Base-by-base conservation (phyloP, 2,329 filamentous ascomycete genomes). In the Metarhizium anisopliae region DNA sequence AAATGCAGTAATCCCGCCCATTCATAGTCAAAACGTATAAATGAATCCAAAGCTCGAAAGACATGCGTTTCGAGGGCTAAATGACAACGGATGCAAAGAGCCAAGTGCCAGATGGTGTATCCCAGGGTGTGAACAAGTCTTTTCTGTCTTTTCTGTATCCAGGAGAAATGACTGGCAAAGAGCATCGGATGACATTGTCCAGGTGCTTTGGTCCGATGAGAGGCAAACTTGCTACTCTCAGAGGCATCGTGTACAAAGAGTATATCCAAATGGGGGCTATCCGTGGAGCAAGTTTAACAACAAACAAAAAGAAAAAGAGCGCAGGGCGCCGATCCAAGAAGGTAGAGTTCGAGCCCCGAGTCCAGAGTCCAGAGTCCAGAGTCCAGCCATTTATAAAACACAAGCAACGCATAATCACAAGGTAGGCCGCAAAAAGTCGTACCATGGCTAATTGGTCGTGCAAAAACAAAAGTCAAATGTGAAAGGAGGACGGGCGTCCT, bases 171-270 rank as follows among this genome's bases (percentile, higher is more conserved):
- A 62, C 45, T 58, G 55, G 42, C 55, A 54, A 32, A 59, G 55
- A 54, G 58, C 56, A 63, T 59, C 61, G 59, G 61, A 56, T 47
- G 61, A 60, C 60, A 66, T 62, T 59, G 63, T 67, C 63, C 66
- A 61, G 47, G 32, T 20, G 57, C 56, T 55, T 61, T 58, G 50
- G 59, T 59, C 62, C 59, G 53, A 51, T 36, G 57, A 63, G 60
- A 61, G 64, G 65, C 66, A 66, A 63, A 64, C 62, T 66, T 68
- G 63, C 65, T 64, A 60, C 59, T 64, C 60, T 42, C 55, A 59
- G 57, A 56, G 59, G 61, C 55, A 63, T 56, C 59, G 60, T 62
- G 61, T 62, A 60, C 56, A 58, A 58, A 61, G 59, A 62, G 55
- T 61, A 61, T 62, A 59, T 56, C 55, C 55, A 52, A 42, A 50